Conservation (phyloP, 495 filamentous ascomycete species). For the Bombardia bombarda region DNA sequence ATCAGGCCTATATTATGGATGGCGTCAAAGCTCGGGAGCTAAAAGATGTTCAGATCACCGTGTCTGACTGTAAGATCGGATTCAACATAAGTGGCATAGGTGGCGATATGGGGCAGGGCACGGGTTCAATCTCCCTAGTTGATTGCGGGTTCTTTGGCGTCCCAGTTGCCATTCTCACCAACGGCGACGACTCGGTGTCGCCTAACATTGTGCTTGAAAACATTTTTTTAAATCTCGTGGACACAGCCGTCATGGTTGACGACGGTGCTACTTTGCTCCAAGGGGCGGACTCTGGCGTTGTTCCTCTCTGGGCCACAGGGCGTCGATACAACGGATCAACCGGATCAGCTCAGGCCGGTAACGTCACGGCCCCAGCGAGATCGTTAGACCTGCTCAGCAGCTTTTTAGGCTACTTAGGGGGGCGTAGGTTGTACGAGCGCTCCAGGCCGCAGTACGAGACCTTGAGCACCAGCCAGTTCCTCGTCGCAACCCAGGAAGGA, state of each 20-base stretch:
- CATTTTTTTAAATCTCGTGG: slow-evolving; percentile 25
- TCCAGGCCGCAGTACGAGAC: slow-evolving; percentile 55
- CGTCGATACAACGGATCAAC: slow-evolving; percentile 41
- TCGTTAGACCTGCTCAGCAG: slow-evolving; percentile 37
- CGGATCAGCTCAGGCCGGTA: slow-evolving; percentile 27
- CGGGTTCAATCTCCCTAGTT: slow-evolving; percentile 63
- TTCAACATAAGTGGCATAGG: slow-evolving; percentile 30
- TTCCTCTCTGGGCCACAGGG: slow-evolving; percentile 59
- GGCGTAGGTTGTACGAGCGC: slow-evolving; percentile 44
- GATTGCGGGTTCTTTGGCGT: slow-evolving; percentile 60
- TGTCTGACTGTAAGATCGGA: slow-evolving; percentile 9
- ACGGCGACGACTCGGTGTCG: slow-evolving; percentile 34
- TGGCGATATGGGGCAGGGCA: slow-evolving; percentile 42
- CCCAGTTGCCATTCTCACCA: slow-evolving; percentile 53
- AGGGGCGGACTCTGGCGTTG: no score
- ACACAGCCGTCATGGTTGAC: slow-evolving; percentile 34
- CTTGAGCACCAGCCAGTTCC: slow-evolving; percentile 36
- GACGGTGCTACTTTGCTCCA: slow-evolving; percentile 38
- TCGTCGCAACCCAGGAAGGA: slow-evolving; percentile 20
- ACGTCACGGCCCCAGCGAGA: slow-evolving; percentile 34
- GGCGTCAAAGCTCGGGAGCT: slow-evolving; percentile 40
- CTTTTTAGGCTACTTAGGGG: no score
- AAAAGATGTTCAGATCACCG: slow-evolving; percentile 23
- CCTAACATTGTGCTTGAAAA: slow-evolving; percentile 39
- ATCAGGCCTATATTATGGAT: background rate